Percentiles rank a stretch among this genome's conserved stretches.
These are phyloP conservation scores for Lasiodiplodia sp. DNA, from an alignment of 2,329 filamentous ascomycete genomes.

Conservation along the genomic window DNA sequence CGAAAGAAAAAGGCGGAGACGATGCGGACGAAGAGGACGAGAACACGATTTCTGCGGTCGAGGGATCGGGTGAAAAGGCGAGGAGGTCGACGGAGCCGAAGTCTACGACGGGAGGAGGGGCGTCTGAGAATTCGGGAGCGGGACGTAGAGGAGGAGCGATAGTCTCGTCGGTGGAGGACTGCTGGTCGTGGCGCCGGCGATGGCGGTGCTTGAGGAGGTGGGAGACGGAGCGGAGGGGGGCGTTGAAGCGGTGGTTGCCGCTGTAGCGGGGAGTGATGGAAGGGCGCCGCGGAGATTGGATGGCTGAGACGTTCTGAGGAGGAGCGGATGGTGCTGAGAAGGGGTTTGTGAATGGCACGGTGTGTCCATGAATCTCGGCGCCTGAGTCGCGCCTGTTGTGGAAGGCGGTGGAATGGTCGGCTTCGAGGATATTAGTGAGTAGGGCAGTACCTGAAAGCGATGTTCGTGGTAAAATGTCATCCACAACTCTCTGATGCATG, in stretches of 20 bases:
- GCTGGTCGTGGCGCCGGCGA: too few relatives aligned
- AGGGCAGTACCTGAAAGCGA: not conserved
- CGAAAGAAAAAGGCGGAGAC: not conserved
- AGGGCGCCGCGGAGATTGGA: not conserved
- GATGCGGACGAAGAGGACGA: not conserved
- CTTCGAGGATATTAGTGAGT: too few relatives aligned
- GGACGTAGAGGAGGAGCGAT: not conserved
- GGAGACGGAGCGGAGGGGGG: not conserved
- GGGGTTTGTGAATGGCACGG: not conserved
- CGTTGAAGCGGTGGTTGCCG: not conserved
- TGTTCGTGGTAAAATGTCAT: not conserved
- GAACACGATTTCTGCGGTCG: not conserved
- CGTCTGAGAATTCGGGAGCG: not conserved
- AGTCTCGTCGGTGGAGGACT: not conserved
- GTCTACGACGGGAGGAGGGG: not conserved
- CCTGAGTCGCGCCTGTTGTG: conserved; percentile 3
- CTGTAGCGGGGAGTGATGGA: too few relatives aligned
- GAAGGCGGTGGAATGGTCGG: not conserved
- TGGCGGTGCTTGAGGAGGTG: not conserved
- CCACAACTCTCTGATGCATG: not conserved
- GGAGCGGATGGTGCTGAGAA: not conserved
- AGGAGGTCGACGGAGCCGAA: conserved; percentile 15
- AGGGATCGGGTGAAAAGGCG: not conserved
- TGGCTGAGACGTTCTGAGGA: not conserved
- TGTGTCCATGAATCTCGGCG: not conserved